A percentile compares a stretch with the other conserved stretches of the same genome.
These are phyloP conservation scores for Colletotrichum eremochloae DNA, from an alignment of 2,329 filamentous ascomycete species.

Conservation along the genomic window DNA sequence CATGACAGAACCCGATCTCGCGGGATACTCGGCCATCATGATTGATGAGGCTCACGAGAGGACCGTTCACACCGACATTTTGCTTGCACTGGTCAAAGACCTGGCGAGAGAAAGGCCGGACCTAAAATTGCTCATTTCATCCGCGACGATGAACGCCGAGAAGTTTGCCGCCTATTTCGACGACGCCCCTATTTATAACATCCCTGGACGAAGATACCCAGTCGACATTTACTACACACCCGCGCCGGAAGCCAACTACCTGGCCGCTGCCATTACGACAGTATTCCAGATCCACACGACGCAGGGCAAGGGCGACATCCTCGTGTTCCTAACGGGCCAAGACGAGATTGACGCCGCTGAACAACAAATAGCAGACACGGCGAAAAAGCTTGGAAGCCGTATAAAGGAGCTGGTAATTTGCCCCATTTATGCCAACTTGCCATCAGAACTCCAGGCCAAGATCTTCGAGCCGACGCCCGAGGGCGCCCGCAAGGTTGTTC, in stretches of 20 bases:
- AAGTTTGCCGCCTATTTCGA: slow-evolving; percentile 95
- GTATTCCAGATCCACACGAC: slow-evolving; percentile 95
- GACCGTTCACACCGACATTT: slow-evolving; percentile 90
- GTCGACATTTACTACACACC: slow-evolving; percentile 94
- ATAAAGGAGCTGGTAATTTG: slow-evolving; percentile 90
- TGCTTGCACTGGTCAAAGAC: slow-evolving; percentile 90
- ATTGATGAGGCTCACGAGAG: slow-evolving; percentile 98
- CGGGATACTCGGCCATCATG: slow-evolving; percentile 89
- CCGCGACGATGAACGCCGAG: slow-evolving; percentile 92
- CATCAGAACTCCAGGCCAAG: slow-evolving; percentile 89
- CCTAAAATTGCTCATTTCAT: slow-evolving; percentile 90
- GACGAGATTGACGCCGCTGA: slow-evolving; percentile 95
- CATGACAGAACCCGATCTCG: slow-evolving; percentile 87
- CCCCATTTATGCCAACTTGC: slow-evolving; percentile 94
- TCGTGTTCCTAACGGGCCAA: slow-evolving; percentile 95
- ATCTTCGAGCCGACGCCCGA: slow-evolving; percentile 95
- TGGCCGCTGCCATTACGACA: slow-evolving; percentile 91
- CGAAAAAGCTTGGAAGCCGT: slow-evolving; percentile 85
- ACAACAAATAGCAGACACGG: slow-evolving; percentile 86
- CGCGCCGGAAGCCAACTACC: slow-evolving; percentile 92
- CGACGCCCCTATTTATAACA: slow-evolving; percentile 92
- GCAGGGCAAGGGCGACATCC: slow-evolving; percentile 86
- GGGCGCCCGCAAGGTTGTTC: slow-evolving; percentile 87
- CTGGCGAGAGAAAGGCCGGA: slow-evolving; percentile 86
- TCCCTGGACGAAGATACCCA: slow-evolving; percentile 88